Conservation (phyloP, 2,329 filamentous ascomycete genomes). For the Metarhizium anisopliae region DNA sequence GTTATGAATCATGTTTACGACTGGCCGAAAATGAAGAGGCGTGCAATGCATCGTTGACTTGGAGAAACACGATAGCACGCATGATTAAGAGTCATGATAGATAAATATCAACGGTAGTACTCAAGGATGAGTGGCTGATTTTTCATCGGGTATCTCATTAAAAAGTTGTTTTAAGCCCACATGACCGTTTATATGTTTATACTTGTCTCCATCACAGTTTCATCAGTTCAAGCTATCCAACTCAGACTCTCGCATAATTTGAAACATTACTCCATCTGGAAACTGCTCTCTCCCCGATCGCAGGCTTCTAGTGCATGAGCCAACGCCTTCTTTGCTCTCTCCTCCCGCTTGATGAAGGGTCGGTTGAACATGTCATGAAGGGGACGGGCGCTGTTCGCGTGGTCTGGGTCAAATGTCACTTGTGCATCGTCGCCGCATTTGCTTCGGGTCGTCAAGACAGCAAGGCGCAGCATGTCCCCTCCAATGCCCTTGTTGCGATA, state of each 20-base stretch:
- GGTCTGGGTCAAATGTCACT: conserved; percentile 63
- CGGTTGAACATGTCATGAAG: conserved; percentile 51
- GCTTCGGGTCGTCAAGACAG: conserved; percentile 54
- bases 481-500: conserved; percentile 67
- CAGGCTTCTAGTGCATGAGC: conserved; percentile 17
- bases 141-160: no score
- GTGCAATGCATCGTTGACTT: no score
- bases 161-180: not conserved
- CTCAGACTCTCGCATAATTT: not conserved
- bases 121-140: no score
- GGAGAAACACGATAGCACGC: no score
- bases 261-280: not conserved
- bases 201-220: no score
- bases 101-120: no score
- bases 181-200: not conserved
- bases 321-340: conserved; percentile 39
- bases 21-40: no score
- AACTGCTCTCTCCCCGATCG: conserved; percentile 7
- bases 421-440: conserved; percentile 51
- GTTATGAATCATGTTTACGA: no score
- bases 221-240: no score
- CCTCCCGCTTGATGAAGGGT: conserved; percentile 46
- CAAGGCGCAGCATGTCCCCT: conserved; percentile 61
- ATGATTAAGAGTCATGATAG: no score
- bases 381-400: conserved; percentile 60